phyloP scores from a whole-genome alignment of 345 rosid species.

The Citrus trifoliata region DNA sequence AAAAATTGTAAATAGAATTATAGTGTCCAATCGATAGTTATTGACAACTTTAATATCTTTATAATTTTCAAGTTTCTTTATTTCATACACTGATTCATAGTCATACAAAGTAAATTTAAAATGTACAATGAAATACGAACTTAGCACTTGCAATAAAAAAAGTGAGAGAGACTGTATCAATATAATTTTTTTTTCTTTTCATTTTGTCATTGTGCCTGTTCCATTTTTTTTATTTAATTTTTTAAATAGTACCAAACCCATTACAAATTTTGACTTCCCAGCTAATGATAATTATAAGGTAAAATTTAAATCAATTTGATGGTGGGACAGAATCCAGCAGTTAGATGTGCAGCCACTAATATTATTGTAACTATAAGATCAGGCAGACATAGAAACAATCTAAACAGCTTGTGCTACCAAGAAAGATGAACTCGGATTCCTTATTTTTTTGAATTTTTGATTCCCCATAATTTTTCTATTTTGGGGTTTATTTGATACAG shows the following conservation, averaged over 20 bases:
- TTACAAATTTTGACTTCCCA: background rate
- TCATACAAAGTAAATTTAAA: background rate
- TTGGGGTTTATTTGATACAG: slow-evolving; percentile 27
- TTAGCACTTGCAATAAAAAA: too few relatives aligned
- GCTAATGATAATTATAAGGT: background rate
- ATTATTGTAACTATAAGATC: background rate
- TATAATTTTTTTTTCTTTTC: too few relatives aligned
- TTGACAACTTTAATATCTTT: too few relatives aligned
- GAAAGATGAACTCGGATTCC: slow-evolving; percentile 20
- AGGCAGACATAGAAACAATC: slow-evolving; percentile 20
- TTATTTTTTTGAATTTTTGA: background rate
- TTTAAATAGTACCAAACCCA: background rate
- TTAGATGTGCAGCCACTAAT: slow-evolving; percentile 10
- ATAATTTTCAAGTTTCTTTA: too few relatives aligned
- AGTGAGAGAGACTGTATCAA: too few relatives aligned
- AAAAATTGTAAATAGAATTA: too few relatives aligned
- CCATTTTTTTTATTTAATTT: too few relatives aligned
- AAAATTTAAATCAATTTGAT: background rate
- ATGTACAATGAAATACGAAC: too few relatives aligned
- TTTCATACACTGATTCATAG: fast-evolving
- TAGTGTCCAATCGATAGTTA: too few relatives aligned
- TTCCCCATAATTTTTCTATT: slow-evolving; percentile 7
- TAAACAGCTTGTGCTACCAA: slow-evolving; percentile 25
- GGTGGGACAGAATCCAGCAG: slow-evolving; percentile 20
- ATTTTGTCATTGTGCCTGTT: too few relatives aligned